Evolutionary conservation across 225 moss, liverwort and hornwort genomes (phyloP), one percentile per base, ranked within the genome.

Genomic region (Pleurozium schreberi): DNA sequence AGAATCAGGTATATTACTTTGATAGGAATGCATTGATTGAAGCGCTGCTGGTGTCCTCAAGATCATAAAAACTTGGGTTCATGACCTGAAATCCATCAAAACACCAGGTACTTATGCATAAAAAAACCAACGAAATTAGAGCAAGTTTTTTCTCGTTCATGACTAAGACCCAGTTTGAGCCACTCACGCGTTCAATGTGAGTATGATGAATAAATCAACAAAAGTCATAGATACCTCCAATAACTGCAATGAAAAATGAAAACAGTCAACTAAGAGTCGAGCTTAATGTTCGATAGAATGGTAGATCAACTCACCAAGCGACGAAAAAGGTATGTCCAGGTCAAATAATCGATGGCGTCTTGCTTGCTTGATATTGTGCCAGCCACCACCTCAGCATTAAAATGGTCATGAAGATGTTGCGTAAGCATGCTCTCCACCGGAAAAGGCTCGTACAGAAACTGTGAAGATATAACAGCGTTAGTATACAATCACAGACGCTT

Each of bases 371-470:
- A 95, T 89, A 99, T 99, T 78, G 99, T 99, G 59, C 96, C 96
- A 89, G 99, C 96, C 83, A 96, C 97, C 86, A 97, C 95, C 91
- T 99, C 99, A 85, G 99, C 99, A 89, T 99, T 97, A 87, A 99
- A 95, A 77, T 99, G 99, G 90, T 99, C 97, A 93, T 99, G 99
- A 61, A 99, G 96, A 88, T 99, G 96, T 87, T 97, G 96, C 52
- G 97, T 91, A 87, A 99, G 95, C 92, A 96, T 99, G 86, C 99
- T 99, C 86, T 99, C 99, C 84, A 99, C 99, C 52, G 99, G 99
- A 93, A 99, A 99, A 66, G 99, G 99, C 90, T 99, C 97, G 87
- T 99, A 99, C 64, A 99, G 93, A 90, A 99, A 97, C 96, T 98
- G 96, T 75, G 47, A 45, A 92, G 47, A 66, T 77, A 88, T 55